A percentile compares a stretch with the other conserved stretches of the same genome.
These are phyloP conservation scores for Hansenula anomala DNA, from an alignment of 1,139 yeast genomes.

Conservation along the genomic window DNA sequence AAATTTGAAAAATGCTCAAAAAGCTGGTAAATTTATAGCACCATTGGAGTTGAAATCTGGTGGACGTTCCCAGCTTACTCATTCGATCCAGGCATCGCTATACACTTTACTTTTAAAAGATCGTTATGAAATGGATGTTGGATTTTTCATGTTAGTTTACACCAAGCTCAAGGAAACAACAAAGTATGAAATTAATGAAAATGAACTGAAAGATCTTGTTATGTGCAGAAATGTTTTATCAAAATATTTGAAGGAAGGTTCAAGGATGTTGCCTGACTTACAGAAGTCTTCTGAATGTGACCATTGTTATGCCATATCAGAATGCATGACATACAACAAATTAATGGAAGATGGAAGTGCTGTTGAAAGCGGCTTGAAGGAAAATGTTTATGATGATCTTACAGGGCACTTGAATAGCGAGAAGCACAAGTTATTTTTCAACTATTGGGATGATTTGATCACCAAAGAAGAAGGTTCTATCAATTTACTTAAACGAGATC, in stretches of 20 bases:
- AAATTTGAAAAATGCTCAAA: constrained; percentile 30
- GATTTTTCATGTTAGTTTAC: constrained; percentile 68
- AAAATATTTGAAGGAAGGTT: constrained; percentile 45
- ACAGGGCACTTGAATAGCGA: constrained; percentile 46
- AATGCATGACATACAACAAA: constrained; percentile 69
- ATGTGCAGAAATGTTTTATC: constrained; percentile 73
- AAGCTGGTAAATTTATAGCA: constrained; percentile 42
- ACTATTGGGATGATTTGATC: constrained; percentile 71
- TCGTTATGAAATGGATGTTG: constrained; percentile 64
- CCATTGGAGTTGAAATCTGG: constrained; percentile 95
- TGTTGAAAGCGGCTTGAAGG: constrained; percentile 39
- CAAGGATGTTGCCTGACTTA: constrained; percentile 55
- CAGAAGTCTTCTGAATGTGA: constrained; percentile 57
- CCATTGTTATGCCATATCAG: constrained; percentile 52
- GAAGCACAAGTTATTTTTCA: constrained; percentile 50
- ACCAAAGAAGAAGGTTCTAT: constrained; percentile 67
- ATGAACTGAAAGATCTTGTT: constrained; percentile 57
- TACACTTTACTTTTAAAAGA: constrained; percentile 79
- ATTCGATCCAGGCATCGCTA: constrained; percentile 85
- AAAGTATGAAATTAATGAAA: constrained; percentile 47
- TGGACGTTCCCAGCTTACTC: constrained; percentile 51
- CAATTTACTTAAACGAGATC: constrained; percentile 49
- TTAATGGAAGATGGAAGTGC: constrained; percentile 53
- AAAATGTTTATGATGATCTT: constrained; percentile 39
- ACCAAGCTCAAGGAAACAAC: constrained; percentile 57